phyloP scores from a whole-genome alignment of 2,329 filamentous ascomycete genomes.

The Dactylellina haptotyla region DNA sequence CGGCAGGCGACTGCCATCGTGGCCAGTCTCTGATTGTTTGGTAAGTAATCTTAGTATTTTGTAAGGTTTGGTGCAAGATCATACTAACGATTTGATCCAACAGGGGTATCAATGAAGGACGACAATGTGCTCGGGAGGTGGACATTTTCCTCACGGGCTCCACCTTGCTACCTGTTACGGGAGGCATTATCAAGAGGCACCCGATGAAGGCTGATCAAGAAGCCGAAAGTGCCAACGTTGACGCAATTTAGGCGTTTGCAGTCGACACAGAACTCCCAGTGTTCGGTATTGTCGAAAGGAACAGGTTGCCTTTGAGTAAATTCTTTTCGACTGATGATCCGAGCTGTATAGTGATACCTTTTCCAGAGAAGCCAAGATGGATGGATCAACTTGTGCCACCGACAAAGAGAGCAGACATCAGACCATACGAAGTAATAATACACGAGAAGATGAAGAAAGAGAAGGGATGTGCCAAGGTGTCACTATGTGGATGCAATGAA shows the following conservation, averaged over 20 bases:
- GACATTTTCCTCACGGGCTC: constrained; percentile 84
- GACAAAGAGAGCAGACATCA: neutral
- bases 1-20: constrained; percentile 92
- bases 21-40: constrained; percentile 97
- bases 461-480: neutral
- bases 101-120: constrained; percentile 96
- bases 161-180: constrained; percentile 85
- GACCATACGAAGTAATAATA: neutral
- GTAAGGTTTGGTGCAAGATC: constrained; percentile 59
- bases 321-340: constrained; percentile 25
- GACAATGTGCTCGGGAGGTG: constrained; percentile 89
- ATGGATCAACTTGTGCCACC: constrained; percentile 19
- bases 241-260: constrained; percentile 24
- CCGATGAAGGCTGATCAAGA: constrained; percentile 36
- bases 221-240: constrained; percentile 1
- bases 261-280: constrained; percentile 23
- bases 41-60: constrained; percentile 67
- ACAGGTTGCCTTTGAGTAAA: constrained; percentile 8
- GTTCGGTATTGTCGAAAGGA: constrained; percentile 9
- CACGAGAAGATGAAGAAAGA: constrained; percentile 1
- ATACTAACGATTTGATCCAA: constrained; percentile 41
- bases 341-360: constrained; percentile 1
- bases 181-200: constrained; percentile 83
- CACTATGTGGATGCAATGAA: no score
- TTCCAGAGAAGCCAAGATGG: neutral